Evolutionary conservation across 306 rosid species (phyloP).

Genomic region (Carpinus fangiana): DNA sequence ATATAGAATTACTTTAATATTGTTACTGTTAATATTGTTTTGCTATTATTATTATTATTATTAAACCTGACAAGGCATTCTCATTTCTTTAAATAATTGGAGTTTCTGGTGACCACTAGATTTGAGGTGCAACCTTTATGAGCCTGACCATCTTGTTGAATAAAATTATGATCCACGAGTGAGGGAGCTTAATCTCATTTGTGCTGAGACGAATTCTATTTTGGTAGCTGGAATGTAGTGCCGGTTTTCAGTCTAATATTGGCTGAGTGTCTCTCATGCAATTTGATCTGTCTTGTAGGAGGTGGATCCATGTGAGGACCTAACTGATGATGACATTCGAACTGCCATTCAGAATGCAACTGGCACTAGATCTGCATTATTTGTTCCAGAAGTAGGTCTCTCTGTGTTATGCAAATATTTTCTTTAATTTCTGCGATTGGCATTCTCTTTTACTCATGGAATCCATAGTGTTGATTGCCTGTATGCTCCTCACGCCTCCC

Average conservation of each 20-base stretch:
- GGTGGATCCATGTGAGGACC: conserved; percentile 99
- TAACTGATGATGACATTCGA: conserved; percentile 96
- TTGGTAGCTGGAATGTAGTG: conserved; percentile 4
- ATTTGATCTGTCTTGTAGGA: conserved; percentile 57
- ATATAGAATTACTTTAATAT: background rate
- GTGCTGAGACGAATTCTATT: conserved; percentile 4
- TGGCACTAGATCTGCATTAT: conserved; percentile 91
- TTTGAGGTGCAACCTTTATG: background rate
- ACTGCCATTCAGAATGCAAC: conserved; percentile 99
- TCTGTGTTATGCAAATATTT: conserved; percentile 9
- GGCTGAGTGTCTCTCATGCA: conserved; percentile 26
- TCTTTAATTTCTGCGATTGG: conserved; percentile 13
- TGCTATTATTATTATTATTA: background rate
- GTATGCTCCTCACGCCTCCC: background rate
- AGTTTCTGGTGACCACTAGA: background rate
- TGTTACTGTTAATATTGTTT: background rate
- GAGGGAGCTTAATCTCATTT: background rate
- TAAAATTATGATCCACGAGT: background rate
- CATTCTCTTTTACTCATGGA: background rate
- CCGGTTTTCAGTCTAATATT: conserved; percentile 1
- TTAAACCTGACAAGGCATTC: background rate
- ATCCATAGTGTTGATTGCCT: background rate
- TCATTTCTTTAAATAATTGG: background rate
- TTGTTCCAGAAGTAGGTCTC: conserved; percentile 90
- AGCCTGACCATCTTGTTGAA: background rate